Base-by-base conservation (phyloP, 768 basidiomycete species). In the Amanita inopinata region DNA sequence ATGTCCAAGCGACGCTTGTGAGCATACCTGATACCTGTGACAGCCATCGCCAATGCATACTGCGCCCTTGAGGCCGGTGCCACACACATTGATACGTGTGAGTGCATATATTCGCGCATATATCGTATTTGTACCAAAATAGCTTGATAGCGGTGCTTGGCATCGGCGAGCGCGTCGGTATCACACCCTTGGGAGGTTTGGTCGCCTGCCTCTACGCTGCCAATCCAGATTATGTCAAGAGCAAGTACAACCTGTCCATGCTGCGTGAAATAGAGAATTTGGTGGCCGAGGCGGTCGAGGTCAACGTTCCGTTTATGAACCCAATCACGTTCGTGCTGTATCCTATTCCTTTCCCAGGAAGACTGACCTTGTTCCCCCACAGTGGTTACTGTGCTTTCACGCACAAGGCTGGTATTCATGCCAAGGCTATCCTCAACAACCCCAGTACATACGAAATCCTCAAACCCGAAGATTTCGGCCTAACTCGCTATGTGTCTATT, bases 331-430 rank as follows among this genome's bases (percentile, higher is more conserved):
- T 64, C 36, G 73, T 65, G 32, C 17, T 43, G 34, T 31, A 30
- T 39, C 31, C 35, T 23, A 31, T 31, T 30, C 44, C 14, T 35
- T 38, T 33, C 38, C 34, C 20, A 8, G 30, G 28, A 31, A 11
- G 8, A 14, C 7, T 32, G 18, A 11, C 37, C 17, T 27, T 20
- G 32, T 33, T n/a, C 5, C 31, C 35, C 43, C 49, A 3, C 50
- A 97, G 93, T 43, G 96, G 96, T 11, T 99, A 97, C 66, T 98
- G 96, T 59, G 96, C 96, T 3, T 99, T 99, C 71, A 99, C 96
- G 19, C 96, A 98, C 81, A 98, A 99, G 82, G 96, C 96, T 15
- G 96, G 96, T 60, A 99, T 99, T 51, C 96, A 99, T 64, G 96
- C 96, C 67, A 99, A 99, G 75, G 96, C 96, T 28, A 99, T 99